Percentiles rank a stretch among this genome's conserved stretches.
Conservation (phyloP, 2,329 filamentous ascomycete species). For the Xylariaceae sp. region DNA sequence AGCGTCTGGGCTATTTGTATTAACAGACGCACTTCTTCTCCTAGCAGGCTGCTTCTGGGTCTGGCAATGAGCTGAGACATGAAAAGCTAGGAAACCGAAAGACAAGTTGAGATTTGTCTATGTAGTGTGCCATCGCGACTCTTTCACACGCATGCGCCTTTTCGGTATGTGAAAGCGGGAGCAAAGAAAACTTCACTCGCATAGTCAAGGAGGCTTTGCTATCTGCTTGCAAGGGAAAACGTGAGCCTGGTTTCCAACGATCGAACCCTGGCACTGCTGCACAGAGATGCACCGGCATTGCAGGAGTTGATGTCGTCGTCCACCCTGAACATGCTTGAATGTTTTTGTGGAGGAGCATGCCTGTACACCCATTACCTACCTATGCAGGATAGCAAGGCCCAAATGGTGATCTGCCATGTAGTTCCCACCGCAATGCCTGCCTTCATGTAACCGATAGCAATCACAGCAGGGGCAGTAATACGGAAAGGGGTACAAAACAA, state of each 20-base stretch:
- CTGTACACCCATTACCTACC: background rate
- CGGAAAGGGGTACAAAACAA: background rate
- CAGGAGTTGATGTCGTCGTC: background rate
- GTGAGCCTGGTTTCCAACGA: slow-evolving; percentile 8
- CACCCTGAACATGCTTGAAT: background rate
- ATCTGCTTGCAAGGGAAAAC: background rate
- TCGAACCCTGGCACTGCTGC: slow-evolving; percentile 5
- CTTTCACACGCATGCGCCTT: slow-evolving; percentile 19
- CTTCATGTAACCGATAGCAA: background rate
- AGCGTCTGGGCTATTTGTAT: slow-evolving; percentile 21
- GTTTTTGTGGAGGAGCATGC: background rate
- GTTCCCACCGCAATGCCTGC: background rate
- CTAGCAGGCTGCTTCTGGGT: slow-evolving; percentile 1
- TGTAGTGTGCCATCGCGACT: slow-evolving; percentile 11
- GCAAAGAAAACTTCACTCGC: slow-evolving; percentile 4
- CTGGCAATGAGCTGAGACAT: slow-evolving; percentile 17
- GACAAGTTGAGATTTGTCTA: slow-evolving; percentile 10
- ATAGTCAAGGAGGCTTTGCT: slow-evolving; percentile 8
- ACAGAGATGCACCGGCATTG: slow-evolving; percentile 13
- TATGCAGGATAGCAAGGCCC: background rate
- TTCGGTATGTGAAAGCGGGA: slow-evolving; percentile 2
- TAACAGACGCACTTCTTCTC: background rate
- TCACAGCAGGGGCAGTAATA: background rate
- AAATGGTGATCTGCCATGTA: background rate
- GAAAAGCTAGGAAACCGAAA: slow-evolving; percentile 20